These are phyloP conservation scores for Symbiodinium pilosum DNA, from an alignment of 73 alveolate species.

Conservation along the genomic window DNA sequence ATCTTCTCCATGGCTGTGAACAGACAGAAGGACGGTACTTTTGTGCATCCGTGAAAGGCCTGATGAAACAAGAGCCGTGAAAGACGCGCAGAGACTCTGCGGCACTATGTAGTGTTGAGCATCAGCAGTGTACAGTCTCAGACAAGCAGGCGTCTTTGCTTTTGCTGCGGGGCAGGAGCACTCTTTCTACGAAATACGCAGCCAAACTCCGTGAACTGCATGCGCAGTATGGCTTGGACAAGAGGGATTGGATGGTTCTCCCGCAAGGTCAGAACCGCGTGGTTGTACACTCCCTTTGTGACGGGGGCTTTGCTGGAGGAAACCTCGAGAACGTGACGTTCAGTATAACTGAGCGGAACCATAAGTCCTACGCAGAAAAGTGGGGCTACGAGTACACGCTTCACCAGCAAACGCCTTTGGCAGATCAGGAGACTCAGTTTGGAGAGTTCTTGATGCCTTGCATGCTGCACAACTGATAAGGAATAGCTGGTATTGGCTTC, in stretches of 20 bases:
- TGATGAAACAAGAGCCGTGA: not conserved
- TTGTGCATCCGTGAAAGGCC: no score
- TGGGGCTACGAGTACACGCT: constrained; percentile 82
- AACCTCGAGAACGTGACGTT: constrained; percentile 65
- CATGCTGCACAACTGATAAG: no score
- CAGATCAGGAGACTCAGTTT: not conserved
- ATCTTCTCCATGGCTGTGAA: no score
- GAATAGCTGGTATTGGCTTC: no score
- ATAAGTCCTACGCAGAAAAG: constrained; percentile 2
- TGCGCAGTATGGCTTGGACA: not conserved
- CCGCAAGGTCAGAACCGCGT: not conserved
- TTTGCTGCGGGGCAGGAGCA: no score
- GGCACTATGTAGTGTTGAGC: not conserved
- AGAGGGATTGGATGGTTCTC: constrained; percentile 16
- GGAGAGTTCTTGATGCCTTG: no score
- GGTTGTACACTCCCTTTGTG: constrained; percentile 78
- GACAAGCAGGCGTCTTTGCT: no score
- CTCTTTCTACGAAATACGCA: constrained; percentile 16
- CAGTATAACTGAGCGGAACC: constrained; percentile 1
- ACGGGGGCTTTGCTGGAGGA: constrained; percentile 37
- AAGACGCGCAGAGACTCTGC: not conserved
- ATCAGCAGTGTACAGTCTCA: no score
- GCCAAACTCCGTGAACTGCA: constrained; percentile 33
- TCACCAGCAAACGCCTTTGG: constrained; percentile 25
- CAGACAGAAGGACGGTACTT: no score